Evolutionary conservation across 176 grass and related monocot genomes (phyloP), one percentile per base, ranked within the genome.

Genomic region (Paspalum vaginatum): DNA sequence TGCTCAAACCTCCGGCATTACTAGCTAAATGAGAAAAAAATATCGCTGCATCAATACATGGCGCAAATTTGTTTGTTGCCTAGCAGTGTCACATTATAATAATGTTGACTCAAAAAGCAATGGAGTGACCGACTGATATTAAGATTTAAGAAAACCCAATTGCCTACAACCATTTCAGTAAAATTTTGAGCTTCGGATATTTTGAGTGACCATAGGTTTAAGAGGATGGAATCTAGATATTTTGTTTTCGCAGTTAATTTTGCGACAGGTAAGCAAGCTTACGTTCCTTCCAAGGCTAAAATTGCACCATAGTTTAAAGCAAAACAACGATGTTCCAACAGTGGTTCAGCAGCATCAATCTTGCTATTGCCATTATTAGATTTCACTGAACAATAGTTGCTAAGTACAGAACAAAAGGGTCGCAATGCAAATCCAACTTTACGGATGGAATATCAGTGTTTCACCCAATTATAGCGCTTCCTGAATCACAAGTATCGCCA

Each of bases 1-100:
- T 88, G 65, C 77, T 58, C 41, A 87, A 22, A 21, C 63, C 72
- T 89, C 86, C 91, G 80, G 87, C 73, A 70, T 69, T 89, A 66
- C 26, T 97, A 54, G 53, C 91, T 93, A 84, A 83, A 74, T 58
- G 61, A 41, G 17, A 11, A 45, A 25, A 11, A 72, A n/a, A 40
- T 58, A 32, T 32, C 3, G 62, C 14, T 74, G 39, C 49, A 74
- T 80, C 45, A 74, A 22, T 52, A 3, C 22, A 55, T 64, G 67
- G 45, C 18, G 3, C 32, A 46, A 62, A 85, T 56, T 25, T 22
- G 12, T 24, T 47, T 5, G 22, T 17, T 79, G 39, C 58, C 48
- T 17, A 53, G 11, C 2, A 22, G 75, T 43, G 37, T 49, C 21
- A 55, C 51, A 72, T 65, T 63, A 46, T 48, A 68, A 76, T 9